These are phyloP conservation scores for Arthrocladium fulminans DNA, from an alignment of 2,329 filamentous ascomycete species.

Conservation along the genomic window DNA sequence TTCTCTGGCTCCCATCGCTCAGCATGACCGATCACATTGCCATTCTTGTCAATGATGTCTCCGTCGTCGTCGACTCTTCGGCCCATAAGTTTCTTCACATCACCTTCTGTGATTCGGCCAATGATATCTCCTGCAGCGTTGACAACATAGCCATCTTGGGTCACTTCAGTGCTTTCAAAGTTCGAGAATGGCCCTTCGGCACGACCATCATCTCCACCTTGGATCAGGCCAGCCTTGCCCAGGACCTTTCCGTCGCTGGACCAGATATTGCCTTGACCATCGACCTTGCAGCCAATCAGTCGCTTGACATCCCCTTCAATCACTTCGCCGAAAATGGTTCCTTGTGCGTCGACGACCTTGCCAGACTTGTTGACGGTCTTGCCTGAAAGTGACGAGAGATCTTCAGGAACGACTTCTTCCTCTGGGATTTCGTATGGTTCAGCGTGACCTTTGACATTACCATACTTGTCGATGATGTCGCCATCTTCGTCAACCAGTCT, in stretches of 20 bases:
- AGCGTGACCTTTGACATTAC: slow-evolving; percentile 51
- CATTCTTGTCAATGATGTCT: slow-evolving; percentile 58
- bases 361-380: slow-evolving; percentile 57
- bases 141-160: slow-evolving; percentile 49
- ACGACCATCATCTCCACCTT: slow-evolving; percentile 38
- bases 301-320: slow-evolving; percentile 48
- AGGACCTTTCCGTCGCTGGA: slow-evolving; percentile 54
- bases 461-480: slow-evolving; percentile 70
- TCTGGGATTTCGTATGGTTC: slow-evolving; percentile 45
- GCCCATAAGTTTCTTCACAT: slow-evolving; percentile 54
- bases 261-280: slow-evolving; percentile 56
- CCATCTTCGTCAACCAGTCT: slow-evolving; percentile 72
- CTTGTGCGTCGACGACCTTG: slow-evolving; percentile 52
- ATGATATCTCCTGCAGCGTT: slow-evolving; percentile 45
- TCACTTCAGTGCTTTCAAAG: slow-evolving; percentile 48
- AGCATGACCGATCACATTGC: slow-evolving; percentile 57
- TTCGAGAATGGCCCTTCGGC: slow-evolving; percentile 46
- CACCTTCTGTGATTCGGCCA: slow-evolving; percentile 56
- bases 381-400: slow-evolving; percentile 52
- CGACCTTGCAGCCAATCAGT: slow-evolving; percentile 53
- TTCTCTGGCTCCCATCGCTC: slow-evolving; percentile 59
- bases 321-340: slow-evolving; percentile 51
- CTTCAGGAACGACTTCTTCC: slow-evolving; percentile 39
- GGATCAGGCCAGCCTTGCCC: slow-evolving; percentile 49
- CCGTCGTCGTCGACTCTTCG: slow-evolving; percentile 61